Conservation (phyloP, 495 filamentous ascomycete species). For the Cudoniella acicularis region DNA sequence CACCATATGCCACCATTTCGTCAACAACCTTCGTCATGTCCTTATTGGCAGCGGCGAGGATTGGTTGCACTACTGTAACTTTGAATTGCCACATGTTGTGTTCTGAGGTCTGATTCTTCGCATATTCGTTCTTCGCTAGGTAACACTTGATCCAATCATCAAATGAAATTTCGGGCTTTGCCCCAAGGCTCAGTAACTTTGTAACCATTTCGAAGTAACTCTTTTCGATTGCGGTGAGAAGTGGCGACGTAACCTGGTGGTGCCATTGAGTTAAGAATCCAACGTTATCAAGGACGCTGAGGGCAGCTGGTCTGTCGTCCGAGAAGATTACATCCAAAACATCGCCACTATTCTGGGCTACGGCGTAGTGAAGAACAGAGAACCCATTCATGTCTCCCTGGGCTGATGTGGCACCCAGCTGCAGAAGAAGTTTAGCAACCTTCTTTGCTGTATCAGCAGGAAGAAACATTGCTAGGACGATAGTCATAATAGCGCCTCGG, state of each 20-base stretch:
- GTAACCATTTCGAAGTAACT: conserved; percentile 32
- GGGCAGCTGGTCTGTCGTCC: conserved; percentile 55
- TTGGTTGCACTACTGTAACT: conserved; percentile 47
- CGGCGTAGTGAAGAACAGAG: conserved; percentile 60
- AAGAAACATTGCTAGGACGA: conserved; percentile 57
- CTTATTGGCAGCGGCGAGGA: conserved; percentile 52
- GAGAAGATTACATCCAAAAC: conserved; percentile 57
- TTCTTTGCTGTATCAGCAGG: conserved; percentile 53
- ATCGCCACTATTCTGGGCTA: conserved; percentile 37
- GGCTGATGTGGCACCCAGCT: conserved; percentile 65
- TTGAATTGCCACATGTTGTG: conserved; percentile 39
- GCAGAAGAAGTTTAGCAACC: conserved; percentile 60
- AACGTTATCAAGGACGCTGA: conserved; percentile 62
- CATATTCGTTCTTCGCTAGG: conserved; percentile 23
- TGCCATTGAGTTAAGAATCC: conserved; percentile 25
- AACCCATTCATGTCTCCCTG: conserved; percentile 60
- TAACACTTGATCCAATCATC: conserved; percentile 39
- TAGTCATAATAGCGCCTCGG: conserved; percentile 55
- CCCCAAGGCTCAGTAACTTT: conserved; percentile 44
- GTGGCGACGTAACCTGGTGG: conserved; percentile 28
- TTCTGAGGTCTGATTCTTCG: conserved; percentile 28
- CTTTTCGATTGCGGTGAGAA: conserved; percentile 42
- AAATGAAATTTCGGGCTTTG: conserved; percentile 35
- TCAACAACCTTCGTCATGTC: conserved; percentile 48
- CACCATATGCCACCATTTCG: conserved; percentile 55